Evolutionary conservation across 225 moss, liverwort and hornwort genomes (phyloP).

Genomic region (Sphagnum contortum): DNA sequence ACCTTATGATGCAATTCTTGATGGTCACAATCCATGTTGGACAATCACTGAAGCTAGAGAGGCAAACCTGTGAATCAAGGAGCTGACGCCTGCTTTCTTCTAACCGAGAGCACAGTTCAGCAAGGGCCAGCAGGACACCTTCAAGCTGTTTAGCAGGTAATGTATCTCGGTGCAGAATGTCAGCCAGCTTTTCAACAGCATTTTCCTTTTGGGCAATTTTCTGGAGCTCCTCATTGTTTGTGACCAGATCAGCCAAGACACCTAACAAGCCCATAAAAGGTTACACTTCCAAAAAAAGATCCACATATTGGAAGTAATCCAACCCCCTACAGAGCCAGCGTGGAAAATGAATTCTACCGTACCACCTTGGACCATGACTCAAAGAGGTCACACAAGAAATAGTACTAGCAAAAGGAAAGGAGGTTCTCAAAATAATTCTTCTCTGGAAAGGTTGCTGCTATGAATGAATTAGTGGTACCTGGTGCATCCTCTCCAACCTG

Average conservation of each 20-base stretch:
- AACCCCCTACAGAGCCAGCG: too few relatives aligned
- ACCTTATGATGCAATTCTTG: too few relatives aligned
- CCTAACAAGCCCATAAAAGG: conserved; percentile 14
- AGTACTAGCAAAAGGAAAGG: too few relatives aligned
- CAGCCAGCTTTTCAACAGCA: conserved; percentile 73
- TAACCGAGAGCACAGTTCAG: conserved; percentile 80
- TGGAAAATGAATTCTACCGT: too few relatives aligned
- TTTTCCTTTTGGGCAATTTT: conserved; percentile 64
- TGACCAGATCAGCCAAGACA: conserved; percentile 75
- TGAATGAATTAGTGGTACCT: conserved; percentile 12
- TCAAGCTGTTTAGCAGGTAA: conserved; percentile 75
- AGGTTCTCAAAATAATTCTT: too few relatives aligned
- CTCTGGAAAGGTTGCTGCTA: too few relatives aligned
- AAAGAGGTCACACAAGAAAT: too few relatives aligned
- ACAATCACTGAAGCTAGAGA: too few relatives aligned
- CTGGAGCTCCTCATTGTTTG: conserved; percentile 81
- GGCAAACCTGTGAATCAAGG: conserved; percentile 65
- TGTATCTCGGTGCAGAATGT: conserved; percentile 59
- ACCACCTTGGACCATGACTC: too few relatives aligned
- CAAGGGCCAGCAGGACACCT: conserved; percentile 80
- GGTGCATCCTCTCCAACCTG: conserved; percentile 92
- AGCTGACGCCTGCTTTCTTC: conserved; percentile 80
- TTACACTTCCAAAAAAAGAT: too few relatives aligned
- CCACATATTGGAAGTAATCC: too few relatives aligned
- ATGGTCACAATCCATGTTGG: too few relatives aligned